Evolutionary conservation across 2,329 filamentous ascomycete genomes (phyloP).

Genomic region (Lecanicillium sp.): DNA sequence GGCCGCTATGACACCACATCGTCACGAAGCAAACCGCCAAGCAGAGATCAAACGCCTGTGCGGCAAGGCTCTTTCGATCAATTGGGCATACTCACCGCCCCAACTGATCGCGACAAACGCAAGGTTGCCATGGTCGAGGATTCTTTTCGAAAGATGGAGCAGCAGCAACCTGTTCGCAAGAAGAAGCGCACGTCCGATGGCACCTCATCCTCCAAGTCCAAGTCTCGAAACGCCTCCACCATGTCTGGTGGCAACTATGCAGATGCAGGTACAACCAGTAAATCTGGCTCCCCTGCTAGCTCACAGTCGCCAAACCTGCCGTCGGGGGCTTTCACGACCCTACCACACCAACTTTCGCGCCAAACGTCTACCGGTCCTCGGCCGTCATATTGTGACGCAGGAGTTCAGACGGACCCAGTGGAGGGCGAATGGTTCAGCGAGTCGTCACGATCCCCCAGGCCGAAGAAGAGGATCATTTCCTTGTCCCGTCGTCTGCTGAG

Average conservation of each 20-base stretch:
- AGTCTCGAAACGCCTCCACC: constrained; percentile 28
- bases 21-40: constrained; percentile 56
- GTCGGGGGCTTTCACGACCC: constrained; percentile 16
- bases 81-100: constrained; percentile 53
- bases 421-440: constrained; percentile 46
- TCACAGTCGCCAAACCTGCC: constrained; percentile 29
- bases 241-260: constrained; percentile 33
- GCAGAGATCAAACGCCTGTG: constrained; percentile 56
- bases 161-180: constrained; percentile 47
- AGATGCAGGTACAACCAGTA: constrained; percentile 46
- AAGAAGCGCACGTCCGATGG: constrained; percentile 57
- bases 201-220: constrained; percentile 30
- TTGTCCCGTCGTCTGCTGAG: constrained; percentile 46
- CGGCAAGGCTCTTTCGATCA: constrained; percentile 54
- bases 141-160: constrained; percentile 54
- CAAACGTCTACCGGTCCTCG: constrained; percentile 30
- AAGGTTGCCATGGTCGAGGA: constrained; percentile 61
- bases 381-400: constrained; percentile 40
- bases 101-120: constrained; percentile 58
- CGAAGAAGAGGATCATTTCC: constrained; percentile 42
- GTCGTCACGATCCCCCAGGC: constrained; percentile 23
- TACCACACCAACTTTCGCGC: constrained; percentile 19
- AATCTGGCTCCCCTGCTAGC: constrained; percentile 43
- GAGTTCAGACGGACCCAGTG: constrained; percentile 48
- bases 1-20: constrained; percentile 36